Evolutionary conservation across 345 rosid genomes (phyloP).

Genomic region (Corchorus capsularis): DNA sequence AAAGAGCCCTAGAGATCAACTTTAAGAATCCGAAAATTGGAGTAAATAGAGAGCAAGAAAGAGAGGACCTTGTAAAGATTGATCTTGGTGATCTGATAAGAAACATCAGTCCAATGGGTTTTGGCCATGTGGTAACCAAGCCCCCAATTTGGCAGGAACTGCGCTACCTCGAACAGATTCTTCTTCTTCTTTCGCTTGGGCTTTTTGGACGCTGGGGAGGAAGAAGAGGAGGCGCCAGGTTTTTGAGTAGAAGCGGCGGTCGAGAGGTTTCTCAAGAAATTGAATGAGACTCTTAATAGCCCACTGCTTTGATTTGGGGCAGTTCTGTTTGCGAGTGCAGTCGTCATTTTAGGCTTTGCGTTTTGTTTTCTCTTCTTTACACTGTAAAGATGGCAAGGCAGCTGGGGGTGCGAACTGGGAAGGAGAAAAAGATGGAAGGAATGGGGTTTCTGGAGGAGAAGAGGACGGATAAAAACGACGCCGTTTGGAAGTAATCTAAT

Average conservation of each 20-base stretch:
- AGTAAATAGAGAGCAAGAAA: neutral
- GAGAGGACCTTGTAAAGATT: conserved; percentile 81
- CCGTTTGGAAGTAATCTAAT: neutral
- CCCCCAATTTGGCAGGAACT: conserved; percentile 94
- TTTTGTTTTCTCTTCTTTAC: neutral
- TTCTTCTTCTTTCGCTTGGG: conserved; percentile 78
- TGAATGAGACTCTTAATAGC: conserved; percentile 45
- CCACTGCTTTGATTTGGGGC: conserved; percentile 27
- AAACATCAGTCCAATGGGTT: conserved; percentile 85
- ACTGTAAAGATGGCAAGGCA: neutral
- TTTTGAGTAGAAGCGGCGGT: conserved; percentile 34
- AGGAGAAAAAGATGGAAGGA: neutral
- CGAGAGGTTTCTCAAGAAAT: conserved; percentile 50
- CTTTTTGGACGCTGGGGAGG: conserved; percentile 38
- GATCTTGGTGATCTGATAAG: conserved; percentile 90
- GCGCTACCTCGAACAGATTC: conserved; percentile 93
- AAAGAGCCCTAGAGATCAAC: neutral
- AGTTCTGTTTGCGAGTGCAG: conserved; percentile 40
- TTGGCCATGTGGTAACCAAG: conserved; percentile 92
- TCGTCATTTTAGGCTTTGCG: conserved; percentile 38
- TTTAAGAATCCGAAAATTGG: neutral
- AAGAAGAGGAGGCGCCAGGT: conserved; percentile 33
- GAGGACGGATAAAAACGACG: neutral
- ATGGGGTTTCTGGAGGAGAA: neutral
- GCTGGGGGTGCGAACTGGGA: neutral